phyloP scores from a whole-genome alignment of 2,329 filamentous ascomycete species.

The Beauveria bassiana region DNA sequence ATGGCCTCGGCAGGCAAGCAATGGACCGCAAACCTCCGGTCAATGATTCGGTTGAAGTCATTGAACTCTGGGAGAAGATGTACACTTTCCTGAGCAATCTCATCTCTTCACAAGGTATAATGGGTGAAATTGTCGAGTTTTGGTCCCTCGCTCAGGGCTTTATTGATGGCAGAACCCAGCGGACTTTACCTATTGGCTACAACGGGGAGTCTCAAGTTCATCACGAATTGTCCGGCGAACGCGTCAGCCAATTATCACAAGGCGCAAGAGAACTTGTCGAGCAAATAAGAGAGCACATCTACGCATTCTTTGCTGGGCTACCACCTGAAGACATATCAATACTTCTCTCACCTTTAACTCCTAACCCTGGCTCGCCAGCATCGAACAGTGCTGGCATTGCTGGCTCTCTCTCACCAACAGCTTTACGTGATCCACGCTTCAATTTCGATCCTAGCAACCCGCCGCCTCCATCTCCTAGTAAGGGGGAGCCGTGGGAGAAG shows the following conservation, averaged over 20 bases:
- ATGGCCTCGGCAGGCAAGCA: slow-evolving; percentile 61
- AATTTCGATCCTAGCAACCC: slow-evolving; percentile 71
- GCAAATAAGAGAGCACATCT: slow-evolving; percentile 70
- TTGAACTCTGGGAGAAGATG: slow-evolving; percentile 91
- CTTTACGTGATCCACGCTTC: slow-evolving; percentile 64
- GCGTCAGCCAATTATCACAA: slow-evolving; percentile 64
- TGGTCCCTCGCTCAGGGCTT: slow-evolving; percentile 91
- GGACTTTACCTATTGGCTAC: slow-evolving; percentile 68
- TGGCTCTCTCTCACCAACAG: slow-evolving; percentile 42
- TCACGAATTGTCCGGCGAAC: slow-evolving; percentile 67
- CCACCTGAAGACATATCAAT: slow-evolving; percentile 87
- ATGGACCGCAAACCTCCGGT: slow-evolving; percentile 53
- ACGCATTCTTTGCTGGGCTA: slow-evolving; percentile 75
- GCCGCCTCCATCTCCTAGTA: slow-evolving; percentile 67
- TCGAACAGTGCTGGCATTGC: slow-evolving; percentile 22
- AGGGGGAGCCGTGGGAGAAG: slow-evolving; percentile 84
- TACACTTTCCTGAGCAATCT: slow-evolving; percentile 65
- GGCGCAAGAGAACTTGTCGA: slow-evolving; percentile 77
- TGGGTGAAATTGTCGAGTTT: slow-evolving; percentile 87
- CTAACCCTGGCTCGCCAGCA: slow-evolving; percentile 52
- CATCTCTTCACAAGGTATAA: slow-evolving; percentile 68
- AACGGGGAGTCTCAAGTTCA: slow-evolving; percentile 75
- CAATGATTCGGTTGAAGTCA: slow-evolving; percentile 71
- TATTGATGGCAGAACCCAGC: slow-evolving; percentile 77
- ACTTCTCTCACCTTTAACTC: slow-evolving; percentile 72